Evolutionary conservation across 169 alveolate genomes (phyloP).

Genomic region (Nephromyces sp.): DNA sequence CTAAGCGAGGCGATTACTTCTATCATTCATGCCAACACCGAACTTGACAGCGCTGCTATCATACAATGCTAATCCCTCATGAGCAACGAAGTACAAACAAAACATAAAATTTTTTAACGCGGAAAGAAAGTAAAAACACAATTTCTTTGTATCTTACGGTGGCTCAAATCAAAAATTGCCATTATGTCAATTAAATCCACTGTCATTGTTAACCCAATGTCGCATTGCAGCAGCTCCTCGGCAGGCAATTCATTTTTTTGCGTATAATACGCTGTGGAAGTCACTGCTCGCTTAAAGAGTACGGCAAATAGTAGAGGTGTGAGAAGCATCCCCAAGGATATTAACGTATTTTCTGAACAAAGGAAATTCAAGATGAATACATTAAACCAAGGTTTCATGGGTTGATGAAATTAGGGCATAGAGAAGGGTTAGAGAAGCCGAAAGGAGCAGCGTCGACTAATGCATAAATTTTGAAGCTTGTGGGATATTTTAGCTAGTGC

Average conservation of each 20-base stretch:
- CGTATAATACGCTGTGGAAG: constrained; percentile 29
- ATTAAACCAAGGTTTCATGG: too few species aligned
- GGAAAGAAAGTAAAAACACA: neutral
- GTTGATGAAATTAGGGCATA: too few species aligned
- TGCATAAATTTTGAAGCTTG: too few species aligned
- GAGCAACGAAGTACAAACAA: neutral
- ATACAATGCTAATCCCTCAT: neutral
- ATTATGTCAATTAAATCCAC: constrained; percentile 39
- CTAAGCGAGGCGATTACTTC: too few species aligned
- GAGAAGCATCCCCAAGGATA: constrained; percentile 13
- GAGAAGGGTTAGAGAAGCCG: too few species aligned
- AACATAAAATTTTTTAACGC: neutral
- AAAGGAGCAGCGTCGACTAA: too few species aligned
- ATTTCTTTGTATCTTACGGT: neutral
- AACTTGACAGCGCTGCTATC: neutral
- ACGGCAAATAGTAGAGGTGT: constrained; percentile 40
- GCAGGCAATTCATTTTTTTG: constrained; percentile 26
- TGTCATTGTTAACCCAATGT: constrained; percentile 30
- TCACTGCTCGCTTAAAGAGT: constrained; percentile 37
- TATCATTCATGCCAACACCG: too few species aligned
- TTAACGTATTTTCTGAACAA: neutral
- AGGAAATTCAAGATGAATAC: neutral
- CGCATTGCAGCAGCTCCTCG: constrained; percentile 39
- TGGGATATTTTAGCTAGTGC: too few species aligned
- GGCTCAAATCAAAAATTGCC: constrained; percentile 11